Conservation (phyloP, 257 asterid species). For the Primulina huaijiensis region DNA sequence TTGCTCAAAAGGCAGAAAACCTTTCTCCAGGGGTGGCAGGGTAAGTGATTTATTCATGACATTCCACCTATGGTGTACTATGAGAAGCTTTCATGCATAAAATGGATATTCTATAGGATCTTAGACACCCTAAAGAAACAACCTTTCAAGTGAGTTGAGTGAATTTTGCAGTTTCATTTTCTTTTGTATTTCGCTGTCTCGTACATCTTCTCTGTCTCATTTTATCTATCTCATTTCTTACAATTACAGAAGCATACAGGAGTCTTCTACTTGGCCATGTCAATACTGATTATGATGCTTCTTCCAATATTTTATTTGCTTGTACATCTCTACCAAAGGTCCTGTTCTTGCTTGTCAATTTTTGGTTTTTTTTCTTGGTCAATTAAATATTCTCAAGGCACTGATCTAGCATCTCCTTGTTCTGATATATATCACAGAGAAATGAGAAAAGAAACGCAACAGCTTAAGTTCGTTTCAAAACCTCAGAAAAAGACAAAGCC, state of each 20-base stretch:
- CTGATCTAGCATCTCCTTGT: conserved; percentile 17
- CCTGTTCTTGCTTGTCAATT: conserved; percentile 26
- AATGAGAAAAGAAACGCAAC: conserved; percentile 54
- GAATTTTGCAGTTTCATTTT: conserved; percentile 1
- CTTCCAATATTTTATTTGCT: conserved; percentile 75
- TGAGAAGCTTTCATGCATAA: background rate
- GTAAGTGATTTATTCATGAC: conserved; percentile 35
- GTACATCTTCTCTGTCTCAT: conserved; percentile 6
- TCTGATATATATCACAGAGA: conserved; percentile 45
- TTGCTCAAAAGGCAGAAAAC: conserved; percentile 63
- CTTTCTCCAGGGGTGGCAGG: conserved; percentile 85
- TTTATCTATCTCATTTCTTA: conserved; percentile 10
- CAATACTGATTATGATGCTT: conserved; percentile 71
- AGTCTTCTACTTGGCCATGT: conserved; percentile 58
- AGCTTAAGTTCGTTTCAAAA: conserved; percentile 62
- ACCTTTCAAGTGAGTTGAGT: background rate
- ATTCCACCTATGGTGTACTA: background rate
- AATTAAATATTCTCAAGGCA: background rate
- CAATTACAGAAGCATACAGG: conserved; percentile 69
- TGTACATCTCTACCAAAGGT: conserved; percentile 74
- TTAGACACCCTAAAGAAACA: conserved; percentile 2
- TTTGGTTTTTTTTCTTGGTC: background rate
- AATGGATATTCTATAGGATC: background rate
- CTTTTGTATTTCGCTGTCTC: background rate
- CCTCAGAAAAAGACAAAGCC: conserved; percentile 67